Evolutionary conservation across 306 rosid genomes (phyloP).

Genomic region (Quercus glauca): DNA sequence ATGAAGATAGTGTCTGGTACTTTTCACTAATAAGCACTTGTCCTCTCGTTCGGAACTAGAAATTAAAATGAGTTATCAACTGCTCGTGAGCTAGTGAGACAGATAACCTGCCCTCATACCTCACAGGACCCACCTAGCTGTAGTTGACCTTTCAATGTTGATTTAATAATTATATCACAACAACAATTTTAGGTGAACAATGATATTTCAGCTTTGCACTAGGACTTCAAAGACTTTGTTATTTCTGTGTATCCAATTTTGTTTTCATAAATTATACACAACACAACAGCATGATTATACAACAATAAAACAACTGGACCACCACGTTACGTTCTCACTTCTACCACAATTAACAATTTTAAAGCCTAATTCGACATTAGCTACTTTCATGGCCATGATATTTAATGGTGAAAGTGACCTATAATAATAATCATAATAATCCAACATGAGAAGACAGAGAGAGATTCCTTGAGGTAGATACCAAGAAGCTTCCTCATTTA

Average conservation of each 20-base stretch:
- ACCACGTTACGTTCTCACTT: not conserved
- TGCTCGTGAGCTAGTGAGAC: not conserved
- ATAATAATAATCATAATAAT: not conserved
- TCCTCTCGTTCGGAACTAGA: too few species aligned
- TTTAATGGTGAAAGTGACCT: not conserved
- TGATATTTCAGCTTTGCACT: not conserved
- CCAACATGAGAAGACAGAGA: too few species aligned
- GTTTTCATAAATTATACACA: not conserved
- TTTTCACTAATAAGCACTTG: too few species aligned
- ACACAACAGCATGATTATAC: not conserved
- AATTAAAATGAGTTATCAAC: not conserved
- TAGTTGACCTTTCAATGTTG: slow-evolving; percentile 1
- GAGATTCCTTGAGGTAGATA: not conserved
- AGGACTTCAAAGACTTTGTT: slow-evolving; percentile 6
- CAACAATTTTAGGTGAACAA: slow-evolving; percentile 14
- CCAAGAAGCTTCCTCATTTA: not conserved
- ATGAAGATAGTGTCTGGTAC: too few species aligned
- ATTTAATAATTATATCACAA: not conserved
- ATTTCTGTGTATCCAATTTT: slow-evolving; percentile 2
- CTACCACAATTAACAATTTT: not conserved
- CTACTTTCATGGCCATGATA: too few species aligned
- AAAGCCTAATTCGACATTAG: too few species aligned
- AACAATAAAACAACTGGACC: not conserved
- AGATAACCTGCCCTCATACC: not conserved
- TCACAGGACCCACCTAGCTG: not conserved